phyloP scores from a whole-genome alignment of 2,329 filamentous ascomycete species.

The Fusarium protoensiforme region DNA sequence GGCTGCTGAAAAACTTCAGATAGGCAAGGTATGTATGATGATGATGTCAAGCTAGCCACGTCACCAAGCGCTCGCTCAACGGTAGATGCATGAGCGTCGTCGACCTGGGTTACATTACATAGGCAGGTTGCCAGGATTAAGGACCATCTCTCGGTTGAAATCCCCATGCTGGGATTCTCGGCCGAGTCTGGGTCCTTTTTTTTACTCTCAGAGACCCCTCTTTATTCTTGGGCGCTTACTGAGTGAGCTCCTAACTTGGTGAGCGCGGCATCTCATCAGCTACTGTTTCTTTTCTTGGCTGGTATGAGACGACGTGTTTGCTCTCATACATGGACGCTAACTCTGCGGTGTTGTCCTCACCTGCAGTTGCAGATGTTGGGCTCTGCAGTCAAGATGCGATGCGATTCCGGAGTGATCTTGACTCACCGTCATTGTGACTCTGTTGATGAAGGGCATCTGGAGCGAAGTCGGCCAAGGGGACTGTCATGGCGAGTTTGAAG shows the following conservation, averaged over 20 bases:
- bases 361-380: neutral
- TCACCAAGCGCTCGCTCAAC: neutral
- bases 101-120: neutral
- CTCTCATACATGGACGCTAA: neutral
- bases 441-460: neutral
- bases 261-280: neutral
- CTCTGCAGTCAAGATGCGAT: neutral
- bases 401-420: neutral
- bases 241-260: neutral
- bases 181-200: neutral
- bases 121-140: neutral
- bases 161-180: neutral
- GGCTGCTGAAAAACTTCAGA: neutral
- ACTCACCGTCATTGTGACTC: neutral
- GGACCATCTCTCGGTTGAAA: neutral
- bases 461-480: neutral
- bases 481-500: neutral
- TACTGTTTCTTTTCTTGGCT: neutral
- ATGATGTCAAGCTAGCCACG: neutral
- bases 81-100: neutral
- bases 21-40: neutral
- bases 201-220: neutral
- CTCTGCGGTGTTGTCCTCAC: neutral
- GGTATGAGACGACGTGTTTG: neutral
- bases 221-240: neutral